phyloP scores from a whole-genome alignment of 1,284 basidiomycete species.

The Ceratobasidium sp. region DNA sequence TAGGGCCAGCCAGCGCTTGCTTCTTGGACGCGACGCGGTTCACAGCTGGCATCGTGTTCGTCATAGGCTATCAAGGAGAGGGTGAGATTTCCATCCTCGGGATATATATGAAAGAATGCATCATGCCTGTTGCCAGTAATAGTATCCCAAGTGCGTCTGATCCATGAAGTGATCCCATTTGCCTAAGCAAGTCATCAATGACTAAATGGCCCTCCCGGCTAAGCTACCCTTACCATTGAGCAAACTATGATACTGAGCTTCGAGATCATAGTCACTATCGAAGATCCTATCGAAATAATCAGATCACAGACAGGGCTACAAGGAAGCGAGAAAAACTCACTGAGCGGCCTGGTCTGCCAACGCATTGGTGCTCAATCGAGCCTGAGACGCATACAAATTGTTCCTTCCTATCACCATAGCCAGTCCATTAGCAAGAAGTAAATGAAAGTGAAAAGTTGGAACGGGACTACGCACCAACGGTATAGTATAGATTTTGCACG shows the following conservation, averaged over 20 bases:
- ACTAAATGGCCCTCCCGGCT: not conserved
- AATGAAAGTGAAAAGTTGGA: not conserved
- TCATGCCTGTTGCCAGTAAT: slow-evolving; percentile 70
- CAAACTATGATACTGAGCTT: slow-evolving; percentile 67
- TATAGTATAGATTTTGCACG: slow-evolving; percentile 66
- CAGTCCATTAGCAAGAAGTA: not conserved
- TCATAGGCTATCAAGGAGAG: slow-evolving; percentile 6
- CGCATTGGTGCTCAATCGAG: slow-evolving; percentile 68
- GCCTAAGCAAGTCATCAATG: slow-evolving; percentile 11
- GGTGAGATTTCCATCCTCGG: not conserved
- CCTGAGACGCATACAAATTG: slow-evolving; percentile 71
- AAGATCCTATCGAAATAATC: slow-evolving; percentile 56
- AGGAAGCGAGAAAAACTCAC: not conserved
- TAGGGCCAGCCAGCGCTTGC: slow-evolving; percentile 66
- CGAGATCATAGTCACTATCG: slow-evolving; percentile 68
- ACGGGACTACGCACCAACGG: slow-evolving; percentile 57
- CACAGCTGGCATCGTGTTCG: slow-evolving; percentile 64
- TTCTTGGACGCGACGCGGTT: slow-evolving; percentile 68
- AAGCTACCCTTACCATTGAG: slow-evolving; percentile 60
- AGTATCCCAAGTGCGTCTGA: slow-evolving; percentile 64
- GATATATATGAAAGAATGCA: not conserved
- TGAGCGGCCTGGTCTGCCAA: slow-evolving; percentile 65
- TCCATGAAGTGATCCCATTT: slow-evolving; percentile 47
- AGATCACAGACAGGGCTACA: not conserved
- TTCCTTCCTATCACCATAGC: slow-evolving; percentile 57